Base-by-base conservation (phyloP, 2,329 filamentous ascomycete genomes). In the Metarhizium album region DNA sequence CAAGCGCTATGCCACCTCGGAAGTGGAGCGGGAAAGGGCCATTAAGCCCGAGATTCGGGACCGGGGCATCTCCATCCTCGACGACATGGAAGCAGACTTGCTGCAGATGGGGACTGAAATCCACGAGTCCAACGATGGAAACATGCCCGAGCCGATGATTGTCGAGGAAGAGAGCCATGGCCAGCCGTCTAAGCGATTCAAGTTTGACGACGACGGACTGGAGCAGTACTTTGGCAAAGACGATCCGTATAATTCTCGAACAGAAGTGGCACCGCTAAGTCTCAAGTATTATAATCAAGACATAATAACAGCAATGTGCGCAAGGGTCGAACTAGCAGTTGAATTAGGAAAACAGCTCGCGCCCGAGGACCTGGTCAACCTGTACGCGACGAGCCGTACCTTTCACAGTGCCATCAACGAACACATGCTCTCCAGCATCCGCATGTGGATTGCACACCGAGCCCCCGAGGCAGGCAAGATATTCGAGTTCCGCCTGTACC, bases 351-450 rank as follows among this genome's bases (percentile, higher is more conserved):
- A 73, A 55, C 70, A 77, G 52, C 72, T 88, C 20, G 62, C 65
- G 7, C 66, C 79, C 0, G 60, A 67, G 14, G 80, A 83, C 49
- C 69, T 90, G 6, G 62, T 89, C 53, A 74, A 70, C 43, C 72
- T 90, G 33, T 88, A 86, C 69, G 70, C 75, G 56, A 77, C 81
- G 56, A 85, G 79, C 62, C 78, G 72, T 50, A 70, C 75, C 35
- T 84, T 87, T 60, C 76, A 88, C 60, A 63, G 68, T 46, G 70
- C 80, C 27, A 64, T 87, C 59, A 77, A 84, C 61, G 68, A 70
- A 48, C 72, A 83, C 57, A 74, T 83, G 61, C 74, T 74, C 8
- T 78, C 78, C 37, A 76, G 78, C 52, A 72, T 88, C 48, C 68
- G 76, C 38, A 65, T 72, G 18, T 80, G 80, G 66, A 76, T 81